A percentile compares a stretch with the other conserved stretches of the same genome.
phyloP scores from a whole-genome alignment of 495 filamentous ascomycete species.

The Penicillium diatomitis region DNA sequence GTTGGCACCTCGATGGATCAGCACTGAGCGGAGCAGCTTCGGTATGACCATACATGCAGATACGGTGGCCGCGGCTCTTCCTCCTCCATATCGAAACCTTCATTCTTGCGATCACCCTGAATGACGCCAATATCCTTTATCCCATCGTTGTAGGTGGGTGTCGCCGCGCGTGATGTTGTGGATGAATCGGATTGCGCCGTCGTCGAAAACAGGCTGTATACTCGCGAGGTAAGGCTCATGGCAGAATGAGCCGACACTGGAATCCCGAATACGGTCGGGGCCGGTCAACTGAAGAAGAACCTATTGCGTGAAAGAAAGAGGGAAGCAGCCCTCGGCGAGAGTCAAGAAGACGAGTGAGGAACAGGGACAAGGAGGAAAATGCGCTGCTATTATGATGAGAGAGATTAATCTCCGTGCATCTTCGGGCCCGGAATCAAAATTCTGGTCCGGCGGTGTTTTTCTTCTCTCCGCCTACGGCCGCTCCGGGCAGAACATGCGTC shows the following conservation, averaged over 20 bases:
- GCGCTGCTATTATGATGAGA: background rate
- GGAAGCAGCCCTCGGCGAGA: slow-evolving; percentile 10
- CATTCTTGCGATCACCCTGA: slow-evolving; percentile 9
- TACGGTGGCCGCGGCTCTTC: slow-evolving; percentile 53
- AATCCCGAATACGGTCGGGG: slow-evolving; percentile 25
- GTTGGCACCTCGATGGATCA: background rate
- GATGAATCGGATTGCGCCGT: slow-evolving; percentile 22
- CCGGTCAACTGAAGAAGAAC: slow-evolving; percentile 3
- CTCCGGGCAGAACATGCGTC: slow-evolving; percentile 21
- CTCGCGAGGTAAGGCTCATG: slow-evolving; percentile 40
- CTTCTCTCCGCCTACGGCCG: slow-evolving; percentile 23
- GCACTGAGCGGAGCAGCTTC: background rate
- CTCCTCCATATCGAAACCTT: slow-evolving; percentile 20
- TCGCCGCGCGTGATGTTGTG: background rate
- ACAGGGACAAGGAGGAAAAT: slow-evolving; percentile 9
- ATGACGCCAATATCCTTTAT: background rate
- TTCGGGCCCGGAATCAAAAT: slow-evolving; percentile 21
- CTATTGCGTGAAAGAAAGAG: background rate
- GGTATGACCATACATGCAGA: slow-evolving; percentile 46
- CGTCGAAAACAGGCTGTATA: slow-evolving; percentile 35
- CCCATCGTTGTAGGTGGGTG: slow-evolving; percentile 3
- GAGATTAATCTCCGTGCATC: slow-evolving; percentile 1
- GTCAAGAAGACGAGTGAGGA: slow-evolving; percentile 14
- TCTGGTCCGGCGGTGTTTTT: slow-evolving; percentile 29
- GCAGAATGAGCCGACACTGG: slow-evolving; percentile 26